Conservation (phyloP, 164 flowering plant species). For the Hamamelis virginiana region DNA sequence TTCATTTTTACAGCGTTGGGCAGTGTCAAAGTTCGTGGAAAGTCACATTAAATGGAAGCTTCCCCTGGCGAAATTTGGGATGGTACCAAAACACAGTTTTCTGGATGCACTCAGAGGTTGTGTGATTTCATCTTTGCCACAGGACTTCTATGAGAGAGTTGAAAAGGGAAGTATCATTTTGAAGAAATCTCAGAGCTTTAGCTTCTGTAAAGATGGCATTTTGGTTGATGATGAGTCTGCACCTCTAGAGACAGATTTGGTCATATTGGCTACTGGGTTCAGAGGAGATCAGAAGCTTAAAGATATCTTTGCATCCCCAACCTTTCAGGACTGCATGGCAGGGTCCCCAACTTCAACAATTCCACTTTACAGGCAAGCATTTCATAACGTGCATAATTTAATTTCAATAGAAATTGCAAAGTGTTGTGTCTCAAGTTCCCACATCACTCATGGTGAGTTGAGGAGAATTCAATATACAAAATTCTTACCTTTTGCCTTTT, state of each 20-base stretch:
- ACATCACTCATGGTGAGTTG: too few relatives aligned
- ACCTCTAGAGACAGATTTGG: constrained; percentile 46
- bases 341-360: constrained; percentile 32
- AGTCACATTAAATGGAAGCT: constrained; percentile 44
- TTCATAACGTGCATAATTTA: neutral
- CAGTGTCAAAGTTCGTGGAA: constrained; percentile 54
- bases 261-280: constrained; percentile 67
- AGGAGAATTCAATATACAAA: too few relatives aligned
- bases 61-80: constrained; percentile 39
- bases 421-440: too few relatives aligned
- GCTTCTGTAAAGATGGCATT: constrained; percentile 55
- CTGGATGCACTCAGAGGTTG: constrained; percentile 39
- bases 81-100: constrained; percentile 67
- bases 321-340: constrained; percentile 30
- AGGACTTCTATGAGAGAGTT: constrained; percentile 53
- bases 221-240: constrained; percentile 34
- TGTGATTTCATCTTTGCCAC: constrained; percentile 32
- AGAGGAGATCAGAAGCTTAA: constrained; percentile 54
- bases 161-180: constrained; percentile 62
- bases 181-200: constrained; percentile 38
- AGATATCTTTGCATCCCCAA: constrained; percentile 40
- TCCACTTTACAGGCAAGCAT: constrained; percentile 55
- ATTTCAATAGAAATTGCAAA: too few relatives aligned
- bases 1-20: constrained; percentile 57
- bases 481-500: too few relatives aligned